Conservation (phyloP, 2,329 filamentous ascomycete genomes). For the Pyricularia sp. region DNA sequence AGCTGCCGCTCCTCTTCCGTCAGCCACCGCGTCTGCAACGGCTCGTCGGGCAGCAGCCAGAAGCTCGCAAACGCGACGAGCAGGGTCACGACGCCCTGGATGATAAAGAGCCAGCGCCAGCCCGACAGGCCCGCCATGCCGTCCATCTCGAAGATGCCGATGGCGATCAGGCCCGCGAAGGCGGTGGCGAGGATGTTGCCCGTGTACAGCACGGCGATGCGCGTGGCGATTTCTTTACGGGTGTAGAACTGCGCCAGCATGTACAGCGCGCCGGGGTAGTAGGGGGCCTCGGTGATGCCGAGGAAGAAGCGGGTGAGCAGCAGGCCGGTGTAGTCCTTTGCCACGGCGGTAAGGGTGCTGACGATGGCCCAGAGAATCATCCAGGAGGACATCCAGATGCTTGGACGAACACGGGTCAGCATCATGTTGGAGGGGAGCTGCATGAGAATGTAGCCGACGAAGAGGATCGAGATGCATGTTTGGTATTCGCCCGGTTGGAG, state of each 20-base stretch:
- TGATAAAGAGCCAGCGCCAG: slow-evolving; percentile 58
- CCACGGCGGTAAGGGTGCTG: slow-evolving; percentile 18
- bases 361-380: slow-evolving; percentile 12
- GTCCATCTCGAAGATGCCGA: slow-evolving; percentile 56
- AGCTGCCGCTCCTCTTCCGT: slow-evolving; percentile 32
- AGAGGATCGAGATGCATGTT: slow-evolving; percentile 14
- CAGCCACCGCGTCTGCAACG: slow-evolving; percentile 37
- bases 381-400: slow-evolving; percentile 26
- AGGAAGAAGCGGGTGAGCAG: slow-evolving; percentile 27
- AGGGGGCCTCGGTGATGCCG: slow-evolving; percentile 24
- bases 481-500: slow-evolving; percentile 28
- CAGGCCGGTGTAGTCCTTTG: slow-evolving; percentile 21
- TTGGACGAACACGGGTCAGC: slow-evolving; percentile 17
- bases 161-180: slow-evolving; percentile 52
- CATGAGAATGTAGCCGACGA: slow-evolving; percentile 18
- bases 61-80: slow-evolving; percentile 39
- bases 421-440: slow-evolving; percentile 16
- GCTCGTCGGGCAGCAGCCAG: slow-evolving; percentile 45
- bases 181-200: slow-evolving; percentile 47
- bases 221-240: slow-evolving; percentile 6
- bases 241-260: slow-evolving; percentile 9
- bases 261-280: slow-evolving; percentile 12
- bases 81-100: slow-evolving; percentile 59
- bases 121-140: slow-evolving; percentile 17
- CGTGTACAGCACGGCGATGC: slow-evolving; percentile 7